Evolutionary conservation across 192 early-diverging fungal species (phyloP), one percentile per base, ranked within the genome.

Genomic region (Gonapodya sp.): DNA sequence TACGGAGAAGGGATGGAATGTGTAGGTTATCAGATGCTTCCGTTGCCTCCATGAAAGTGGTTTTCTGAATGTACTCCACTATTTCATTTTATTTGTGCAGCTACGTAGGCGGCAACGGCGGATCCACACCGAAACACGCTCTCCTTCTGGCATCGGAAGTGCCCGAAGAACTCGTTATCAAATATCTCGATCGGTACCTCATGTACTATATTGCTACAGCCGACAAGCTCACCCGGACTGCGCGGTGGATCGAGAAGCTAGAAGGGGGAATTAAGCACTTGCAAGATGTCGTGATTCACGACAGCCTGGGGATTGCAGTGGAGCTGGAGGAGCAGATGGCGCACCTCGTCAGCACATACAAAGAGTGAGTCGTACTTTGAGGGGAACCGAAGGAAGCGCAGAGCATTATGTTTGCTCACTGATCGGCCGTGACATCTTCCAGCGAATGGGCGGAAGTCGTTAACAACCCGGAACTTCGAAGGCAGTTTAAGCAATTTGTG

Each of bases 201-300:
- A 92, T 92, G 92, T 93, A 89, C 81, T 92, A 92, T 79, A 93
- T 92, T 77, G 84, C 80, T 0, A 92, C 92, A 32, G 92, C 92
- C 2, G 92, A 92, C 82, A 86, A 83, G 80, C 81, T 92, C 33
- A 86, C 83, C 80, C 86, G 92, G 18, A 92, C 92, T 2, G 92
- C 92, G 0, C 81, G 92, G 8, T 92, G 92, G 92, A 81, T 92
- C 36, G 92, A 92, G 80, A 93, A 93, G 73, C 75, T 92, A 33
- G 85, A 87, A 34, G 92, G 92, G 2, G 92, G 92, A 64, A 92
- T 92, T 31, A 91, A 91, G 14, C 90, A 90, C 79, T 79, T 93
- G 36, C 84, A 86, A 73, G 84, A 83, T 77, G 92, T 93, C 16
- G 82, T 93, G 34, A 77, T 93, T 18, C 89, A 93, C 64, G 92